Conservation (phyloP, 148 eudicot genomes). For the Pouteria glomerata region DNA sequence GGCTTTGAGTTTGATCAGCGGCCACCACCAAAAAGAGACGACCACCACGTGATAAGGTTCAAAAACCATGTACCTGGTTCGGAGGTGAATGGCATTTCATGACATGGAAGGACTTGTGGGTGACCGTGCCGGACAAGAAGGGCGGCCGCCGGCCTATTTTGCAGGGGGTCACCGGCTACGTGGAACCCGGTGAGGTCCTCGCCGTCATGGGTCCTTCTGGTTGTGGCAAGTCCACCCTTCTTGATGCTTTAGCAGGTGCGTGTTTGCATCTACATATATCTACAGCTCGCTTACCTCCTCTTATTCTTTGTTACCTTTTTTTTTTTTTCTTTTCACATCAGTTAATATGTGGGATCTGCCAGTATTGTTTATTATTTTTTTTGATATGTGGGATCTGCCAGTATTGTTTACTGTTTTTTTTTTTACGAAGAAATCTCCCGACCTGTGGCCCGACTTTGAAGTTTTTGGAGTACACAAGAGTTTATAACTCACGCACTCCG, state of each 20-base stretch:
- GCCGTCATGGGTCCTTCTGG: slow-evolving; percentile 70
- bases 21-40: neutral
- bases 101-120: slow-evolving; percentile 49
- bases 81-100: slow-evolving; percentile 14
- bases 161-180: slow-evolving; percentile 35
- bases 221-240: slow-evolving; percentile 52
- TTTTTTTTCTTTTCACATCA: too few relatives aligned
- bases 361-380: too few relatives aligned
- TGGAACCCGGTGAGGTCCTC: slow-evolving; percentile 37
- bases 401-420: too few relatives aligned
- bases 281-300: neutral
- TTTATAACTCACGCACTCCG: too few relatives aligned
- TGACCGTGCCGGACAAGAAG: slow-evolving; percentile 23
- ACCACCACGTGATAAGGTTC: neutral
- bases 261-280: too few relatives aligned
- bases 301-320: too few relatives aligned
- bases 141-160: slow-evolving; percentile 23
- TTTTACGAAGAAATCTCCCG: too few relatives aligned
- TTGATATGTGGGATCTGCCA: too few relatives aligned
- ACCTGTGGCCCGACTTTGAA: too few relatives aligned
- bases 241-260: slow-evolving; percentile 46
- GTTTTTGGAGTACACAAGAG: too few relatives aligned
- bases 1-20: neutral
- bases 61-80: neutral
- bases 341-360: too few relatives aligned